These are phyloP conservation scores for Phytophthora niederhauseri DNA, from an alignment of 352 stramenopile species.

Conservation along the genomic window DNA sequence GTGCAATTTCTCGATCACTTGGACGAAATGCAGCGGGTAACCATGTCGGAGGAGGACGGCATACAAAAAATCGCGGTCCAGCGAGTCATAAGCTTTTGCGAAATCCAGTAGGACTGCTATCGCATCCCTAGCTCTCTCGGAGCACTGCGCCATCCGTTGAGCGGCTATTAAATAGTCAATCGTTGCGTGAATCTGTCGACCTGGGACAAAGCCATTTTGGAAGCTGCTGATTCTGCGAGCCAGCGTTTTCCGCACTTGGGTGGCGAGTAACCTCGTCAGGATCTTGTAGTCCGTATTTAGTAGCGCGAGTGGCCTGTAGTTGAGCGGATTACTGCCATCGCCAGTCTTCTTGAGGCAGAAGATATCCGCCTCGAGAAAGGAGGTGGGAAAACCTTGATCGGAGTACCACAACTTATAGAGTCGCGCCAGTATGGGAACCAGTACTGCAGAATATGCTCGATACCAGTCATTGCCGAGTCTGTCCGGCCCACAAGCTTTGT, in stretches of 20 bases:
- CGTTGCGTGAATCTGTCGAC: neutral
- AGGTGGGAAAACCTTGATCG: neutral
- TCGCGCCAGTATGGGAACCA: no score
- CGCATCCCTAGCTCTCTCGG: no score
- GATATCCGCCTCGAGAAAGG: neutral
- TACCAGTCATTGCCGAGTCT: no score
- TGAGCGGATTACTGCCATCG: neutral
- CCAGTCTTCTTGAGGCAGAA: neutral
- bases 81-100: no score
- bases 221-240: neutral
- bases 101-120: no score
- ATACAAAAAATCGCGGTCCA: no score
- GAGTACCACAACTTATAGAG: no score
- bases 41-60: no score
- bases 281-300: neutral
- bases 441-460: no score
- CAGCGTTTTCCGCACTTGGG: neutral
- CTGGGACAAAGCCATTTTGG: slow-evolving; percentile 10
- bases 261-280: neutral
- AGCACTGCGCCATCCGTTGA: neutral
- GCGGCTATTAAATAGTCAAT: neutral
- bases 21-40: no score
- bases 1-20: no score
- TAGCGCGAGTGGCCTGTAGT: neutral
- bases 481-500: no score